phyloP scores from a whole-genome alignment of 148 eudicot genomes.

The Dianthus caryophyllus region DNA sequence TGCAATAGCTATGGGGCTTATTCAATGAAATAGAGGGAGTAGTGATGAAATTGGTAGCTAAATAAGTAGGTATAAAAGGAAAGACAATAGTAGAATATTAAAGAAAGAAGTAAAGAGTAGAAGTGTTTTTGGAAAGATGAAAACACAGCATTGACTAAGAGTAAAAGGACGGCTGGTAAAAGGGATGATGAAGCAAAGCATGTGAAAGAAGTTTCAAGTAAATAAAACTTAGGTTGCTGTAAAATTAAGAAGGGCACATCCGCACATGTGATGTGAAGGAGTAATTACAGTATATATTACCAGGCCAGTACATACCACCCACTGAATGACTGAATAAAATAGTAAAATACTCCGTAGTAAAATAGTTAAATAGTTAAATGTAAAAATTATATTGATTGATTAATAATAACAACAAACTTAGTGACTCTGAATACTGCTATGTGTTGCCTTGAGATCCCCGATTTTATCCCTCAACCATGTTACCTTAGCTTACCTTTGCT shows the following conservation, averaged over 20 bases:
- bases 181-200: conserved; percentile 34
- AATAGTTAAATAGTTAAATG: too few relatives aligned
- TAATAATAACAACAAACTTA: conserved; percentile 25
- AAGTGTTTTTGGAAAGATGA: conserved; percentile 33
- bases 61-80: too few relatives aligned
- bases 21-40: too few relatives aligned
- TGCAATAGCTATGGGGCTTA: too few relatives aligned
- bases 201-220: conserved; percentile 40
- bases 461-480: conserved; percentile 48
- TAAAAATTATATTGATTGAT: conserved; percentile 14
- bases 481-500: conserved; percentile 45
- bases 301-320: background rate
- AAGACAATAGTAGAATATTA: too few relatives aligned
- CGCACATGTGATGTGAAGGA: too few relatives aligned
- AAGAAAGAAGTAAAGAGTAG: conserved; percentile 24
- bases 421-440: conserved; percentile 21
- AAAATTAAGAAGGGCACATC: conserved; percentile 25
- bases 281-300: too few relatives aligned
- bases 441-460: conserved; percentile 42
- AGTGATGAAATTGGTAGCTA: too few relatives aligned
- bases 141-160: conserved; percentile 37
- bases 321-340: too few relatives aligned
- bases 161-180: conserved; percentile 36
- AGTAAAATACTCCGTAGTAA: too few relatives aligned
- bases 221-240: conserved; percentile 28